A percentile compares a stretch with the other conserved stretches of the same genome.
Evolutionary conservation across 176 grass and related monocot genomes (phyloP).

Genomic region (Oryza officinalis): DNA sequence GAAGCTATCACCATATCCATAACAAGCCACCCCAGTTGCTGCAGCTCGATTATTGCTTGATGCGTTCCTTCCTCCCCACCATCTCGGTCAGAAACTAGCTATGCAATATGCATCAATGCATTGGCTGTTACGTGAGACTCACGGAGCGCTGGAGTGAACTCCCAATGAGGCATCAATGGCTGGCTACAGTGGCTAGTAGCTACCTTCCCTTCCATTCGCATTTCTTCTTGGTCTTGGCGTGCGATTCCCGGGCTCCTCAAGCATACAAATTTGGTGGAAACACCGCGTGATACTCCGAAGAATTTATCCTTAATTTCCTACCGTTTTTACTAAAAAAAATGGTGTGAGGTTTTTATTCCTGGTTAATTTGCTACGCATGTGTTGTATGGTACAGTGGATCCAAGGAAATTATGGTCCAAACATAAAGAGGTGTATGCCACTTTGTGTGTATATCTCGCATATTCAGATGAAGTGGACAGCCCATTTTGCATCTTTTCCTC

Average conservation of each 20-base stretch:
- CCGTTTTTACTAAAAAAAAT: background rate
- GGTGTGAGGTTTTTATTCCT: background rate
- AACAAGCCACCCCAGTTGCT: background rate
- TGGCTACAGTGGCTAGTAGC: background rate
- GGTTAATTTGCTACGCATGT: background rate
- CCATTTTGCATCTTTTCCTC: background rate
- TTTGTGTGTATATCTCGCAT: background rate
- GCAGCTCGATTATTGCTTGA: background rate
- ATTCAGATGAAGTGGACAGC: background rate
- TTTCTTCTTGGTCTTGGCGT: background rate
- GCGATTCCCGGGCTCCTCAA: background rate
- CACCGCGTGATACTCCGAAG: background rate
- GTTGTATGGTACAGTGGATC: background rate
- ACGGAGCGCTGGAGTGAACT: background rate
- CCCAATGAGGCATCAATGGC: background rate
- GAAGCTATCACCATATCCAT: constrained; percentile 27
- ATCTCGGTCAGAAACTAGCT: background rate
- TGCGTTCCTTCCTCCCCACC: background rate
- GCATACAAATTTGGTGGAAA: background rate
- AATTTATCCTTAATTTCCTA: background rate
- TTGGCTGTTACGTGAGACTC: constrained; percentile 3
- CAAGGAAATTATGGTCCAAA: background rate
- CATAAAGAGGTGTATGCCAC: background rate
- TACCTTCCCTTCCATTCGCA: background rate
- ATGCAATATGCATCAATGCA: background rate